Conservation (phyloP, 495 filamentous ascomycete genomes). For the Lasiosphaeriaceae sp. region DNA sequence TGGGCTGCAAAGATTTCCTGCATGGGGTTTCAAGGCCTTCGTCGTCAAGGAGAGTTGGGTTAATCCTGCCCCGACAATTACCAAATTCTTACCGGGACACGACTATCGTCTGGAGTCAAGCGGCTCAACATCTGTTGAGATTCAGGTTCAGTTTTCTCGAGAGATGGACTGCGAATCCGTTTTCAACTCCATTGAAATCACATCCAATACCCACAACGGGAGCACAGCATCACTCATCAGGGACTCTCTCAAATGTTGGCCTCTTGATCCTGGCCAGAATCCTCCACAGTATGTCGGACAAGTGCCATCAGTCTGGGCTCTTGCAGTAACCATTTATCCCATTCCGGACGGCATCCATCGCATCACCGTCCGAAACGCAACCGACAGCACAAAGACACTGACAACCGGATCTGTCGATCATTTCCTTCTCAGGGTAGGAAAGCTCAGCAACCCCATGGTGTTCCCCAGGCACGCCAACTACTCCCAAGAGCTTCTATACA, state of each 20-base stretch:
- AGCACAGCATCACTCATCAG: conserved; percentile 19
- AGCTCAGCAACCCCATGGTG: conserved; percentile 51
- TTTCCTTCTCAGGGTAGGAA: conserved; percentile 51
- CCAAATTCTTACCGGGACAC: conserved; percentile 60
- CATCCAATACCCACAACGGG: conserved; percentile 45
- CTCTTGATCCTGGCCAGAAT: conserved; percentile 6
- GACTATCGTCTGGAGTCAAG: conserved; percentile 47
- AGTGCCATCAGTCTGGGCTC: conserved; percentile 52
- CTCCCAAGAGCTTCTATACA: conserved; percentile 45
- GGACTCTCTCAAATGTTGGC: conserved; percentile 23
- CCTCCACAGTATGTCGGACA: not conserved
- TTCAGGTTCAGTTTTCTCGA: conserved; percentile 57
- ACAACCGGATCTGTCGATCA: conserved; percentile 50
- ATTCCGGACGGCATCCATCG: conserved; percentile 63
- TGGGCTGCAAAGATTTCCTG: conserved; percentile 41
- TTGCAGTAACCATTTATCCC: conserved; percentile 48
- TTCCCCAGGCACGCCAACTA: conserved; percentile 59
- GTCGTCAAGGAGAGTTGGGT: conserved; percentile 57
- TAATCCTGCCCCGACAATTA: conserved; percentile 56
- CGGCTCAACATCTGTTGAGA: conserved; percentile 30
- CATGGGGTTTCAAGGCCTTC: conserved; percentile 60
- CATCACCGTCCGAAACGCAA: conserved; percentile 56
- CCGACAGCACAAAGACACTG: conserved; percentile 27
- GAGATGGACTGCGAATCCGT: conserved; percentile 61
- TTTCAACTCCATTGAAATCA: conserved; percentile 17